Percentiles rank a stretch among this genome's conserved stretches.
These are phyloP conservation scores for Phaffomyces antillensis DNA, from an alignment of 805 yeast species.

Conservation along the genomic window DNA sequence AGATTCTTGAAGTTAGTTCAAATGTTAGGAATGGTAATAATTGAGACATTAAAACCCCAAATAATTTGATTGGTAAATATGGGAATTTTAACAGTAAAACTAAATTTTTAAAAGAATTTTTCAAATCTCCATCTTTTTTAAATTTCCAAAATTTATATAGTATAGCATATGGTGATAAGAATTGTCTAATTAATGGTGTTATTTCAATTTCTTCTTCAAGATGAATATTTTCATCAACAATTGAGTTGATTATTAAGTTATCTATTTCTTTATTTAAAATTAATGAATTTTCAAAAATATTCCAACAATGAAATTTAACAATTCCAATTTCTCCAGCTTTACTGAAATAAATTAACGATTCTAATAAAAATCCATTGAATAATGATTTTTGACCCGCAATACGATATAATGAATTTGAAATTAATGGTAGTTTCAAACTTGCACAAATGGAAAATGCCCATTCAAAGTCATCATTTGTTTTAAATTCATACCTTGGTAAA, in stretches of 20 bases:
- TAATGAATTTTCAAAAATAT: conserved; percentile 54
- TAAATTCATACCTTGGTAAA: conserved; percentile 52
- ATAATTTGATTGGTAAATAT: conserved; percentile 46
- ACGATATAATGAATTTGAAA: conserved; percentile 46
- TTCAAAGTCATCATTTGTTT: conserved; percentile 69
- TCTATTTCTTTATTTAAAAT: conserved; percentile 44
- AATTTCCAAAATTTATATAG: conserved; percentile 42
- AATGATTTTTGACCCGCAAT: conserved; percentile 23
- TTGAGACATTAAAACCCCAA: conserved; percentile 44
- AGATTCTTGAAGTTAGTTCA: conserved; percentile 15
- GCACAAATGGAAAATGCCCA: conserved; percentile 75
- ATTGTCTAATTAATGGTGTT: conserved; percentile 57
- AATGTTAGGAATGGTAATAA: conserved; percentile 35
- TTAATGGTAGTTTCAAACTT: conserved; percentile 49
- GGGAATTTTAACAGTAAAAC: conserved; percentile 38
- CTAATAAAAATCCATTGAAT: conserved; percentile 32
- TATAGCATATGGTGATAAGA: conserved; percentile 66
- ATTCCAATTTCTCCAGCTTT: conserved; percentile 52
- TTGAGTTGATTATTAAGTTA: conserved; percentile 49
- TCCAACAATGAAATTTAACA: conserved; percentile 48
- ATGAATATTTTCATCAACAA: conserved; percentile 32
- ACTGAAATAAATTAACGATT: conserved; percentile 57
- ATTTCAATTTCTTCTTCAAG: conserved; percentile 26
- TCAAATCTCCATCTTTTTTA: conserved; percentile 21
- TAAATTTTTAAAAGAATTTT: conserved; percentile 26